phyloP scores from a whole-genome alignment of 768 basidiomycete species.

The Myochromella boudieri region DNA sequence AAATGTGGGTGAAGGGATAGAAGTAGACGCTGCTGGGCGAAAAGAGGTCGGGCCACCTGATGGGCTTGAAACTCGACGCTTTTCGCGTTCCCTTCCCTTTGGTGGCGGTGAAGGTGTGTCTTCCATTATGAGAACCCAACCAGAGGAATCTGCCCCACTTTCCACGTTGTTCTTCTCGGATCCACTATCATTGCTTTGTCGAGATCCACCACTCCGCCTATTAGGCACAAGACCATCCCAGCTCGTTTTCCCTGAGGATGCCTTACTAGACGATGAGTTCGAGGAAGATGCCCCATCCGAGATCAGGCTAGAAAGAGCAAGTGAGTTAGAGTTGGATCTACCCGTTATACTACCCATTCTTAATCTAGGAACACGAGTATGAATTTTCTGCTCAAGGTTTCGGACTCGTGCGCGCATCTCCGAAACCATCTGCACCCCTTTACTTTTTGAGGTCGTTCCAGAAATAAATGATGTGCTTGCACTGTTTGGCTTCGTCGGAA shows the following conservation, averaged over 20 bases:
- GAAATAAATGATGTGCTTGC: constrained; percentile 41
- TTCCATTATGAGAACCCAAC: constrained; percentile 91
- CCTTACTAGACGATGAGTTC: constrained; percentile 36
- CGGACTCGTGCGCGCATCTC: constrained; percentile 87
- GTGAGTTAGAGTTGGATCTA: constrained; percentile 41
- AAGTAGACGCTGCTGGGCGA: constrained; percentile 45
- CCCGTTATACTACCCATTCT: constrained; percentile 78
- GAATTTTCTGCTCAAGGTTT: constrained; percentile 83
- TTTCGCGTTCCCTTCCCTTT: constrained; percentile 55
- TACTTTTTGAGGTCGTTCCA: constrained; percentile 63
- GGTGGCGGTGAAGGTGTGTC: constrained; percentile 71
- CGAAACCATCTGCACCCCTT: constrained; percentile 89
- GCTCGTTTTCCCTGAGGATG: constrained; percentile 42
- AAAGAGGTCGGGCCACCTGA: constrained; percentile 50
- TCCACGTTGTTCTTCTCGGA: constrained; percentile 46
- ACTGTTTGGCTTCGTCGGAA: constrained; percentile 34
- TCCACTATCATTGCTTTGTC: constrained; percentile 44
- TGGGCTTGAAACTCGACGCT: constrained; percentile 64
- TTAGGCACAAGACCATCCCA: constrained; percentile 42
- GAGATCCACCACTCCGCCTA: constrained; percentile 43
- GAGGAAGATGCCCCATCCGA: constrained; percentile 32
- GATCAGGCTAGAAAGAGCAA: constrained; percentile 30
- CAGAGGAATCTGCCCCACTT: constrained; percentile 61
- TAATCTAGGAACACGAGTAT: constrained; percentile 81
- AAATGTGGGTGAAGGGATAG: constrained; percentile 48